Evolutionary conservation across 805 yeast genomes (phyloP), one percentile per base, ranked within the genome.

Genomic region (Saitoella complicata): DNA sequence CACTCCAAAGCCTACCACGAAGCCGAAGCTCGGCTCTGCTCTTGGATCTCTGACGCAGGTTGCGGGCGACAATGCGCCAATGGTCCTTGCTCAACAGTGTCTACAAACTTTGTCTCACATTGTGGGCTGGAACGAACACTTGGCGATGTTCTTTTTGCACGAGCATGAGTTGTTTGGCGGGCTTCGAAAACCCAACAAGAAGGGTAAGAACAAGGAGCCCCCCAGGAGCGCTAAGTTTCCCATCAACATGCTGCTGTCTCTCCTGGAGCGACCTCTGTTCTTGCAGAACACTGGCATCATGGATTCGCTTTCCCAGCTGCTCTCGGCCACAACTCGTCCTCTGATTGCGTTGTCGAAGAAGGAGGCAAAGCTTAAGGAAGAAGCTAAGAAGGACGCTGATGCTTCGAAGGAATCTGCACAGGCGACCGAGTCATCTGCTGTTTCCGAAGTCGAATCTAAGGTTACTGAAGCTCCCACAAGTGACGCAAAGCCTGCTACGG

Each of bases 301-400:
- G 77, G 94, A 86, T 56, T 60, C 77, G 21, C 61, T 86, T 31
- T 80, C 94, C 0, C 68, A 81, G 47, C 75, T 84, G 11, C 66
- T 86, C 32, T 91, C 82, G 54, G 72, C 79, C 41, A 75, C 87
- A 3, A 81, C 94, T 0, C 69, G 80, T 49, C 86, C 94, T 3
- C 64, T 86, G 40, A 68, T 68, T 31, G 65, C 75, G 0, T 64
- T 82, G 46, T 66, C 72, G 41, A 67, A 70, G 12, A 56, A 56
- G 9, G 50, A 53, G 31, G 53, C 47, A 13, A 55, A 60, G 12
- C 46, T 58, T 1, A 54, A 55, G 40, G 51, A 50, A 5, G 40
- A 36, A 11, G 51, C 46, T 8, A 45, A 48, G 31, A 49, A 21
- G 31, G 36, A 29, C 4, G 40, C n/a, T 30, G 45, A 39, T 21